Evolutionary conservation across 2,329 filamentous ascomycete genomes (phyloP), one percentile per base, ranked within the genome.

Genomic region (Epichloe scottii): DNA sequence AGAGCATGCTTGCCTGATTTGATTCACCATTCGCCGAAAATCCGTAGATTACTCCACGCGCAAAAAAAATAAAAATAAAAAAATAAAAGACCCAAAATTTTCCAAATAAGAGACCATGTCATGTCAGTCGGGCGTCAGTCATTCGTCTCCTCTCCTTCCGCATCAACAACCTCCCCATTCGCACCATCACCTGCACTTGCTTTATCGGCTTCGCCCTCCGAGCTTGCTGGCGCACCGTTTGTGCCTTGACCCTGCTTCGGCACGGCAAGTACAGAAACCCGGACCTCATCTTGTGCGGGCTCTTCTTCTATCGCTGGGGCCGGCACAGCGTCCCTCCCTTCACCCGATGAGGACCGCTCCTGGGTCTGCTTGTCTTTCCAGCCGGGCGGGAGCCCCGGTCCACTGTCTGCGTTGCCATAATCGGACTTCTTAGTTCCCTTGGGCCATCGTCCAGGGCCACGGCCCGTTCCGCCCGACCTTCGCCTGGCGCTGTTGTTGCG

Each of bases 351-450:
- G 21, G 58, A 50, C 33, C 47, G 51, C 12, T 49, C 53, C 7
- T 55, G 56, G 1, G 56, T 46, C 48, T 60, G 59, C 49, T 56
- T 66, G 46, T 70, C 68, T 17, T 59, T 60, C 78, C 78, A 81
- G 0, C 71, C 72, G 3, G 81, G 81, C 1, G 81, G 80, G 17
- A 84, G 66, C 2, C 81, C 81, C 2, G 81, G 81, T 1, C 80
- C 81, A 57, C 80, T 83, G 35, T 79, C 77, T 0, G 81, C 81
- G 54, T 83, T 83, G 0, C 80, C 80, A 51, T 84, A 84, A 59
- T 84, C 81, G 39, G 77, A 77, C 62, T 84, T 84, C 64, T 82
- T 84, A 0, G 80, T 83, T 5, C 81, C 81, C 61, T 84, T 84
- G 0, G 81, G 81, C 79, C 79, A 84, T 41, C 81, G 73, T 0